Evolutionary conservation across 1,139 yeast species (phyloP).

Genomic region (Yamadazyma blattariae): DNA sequence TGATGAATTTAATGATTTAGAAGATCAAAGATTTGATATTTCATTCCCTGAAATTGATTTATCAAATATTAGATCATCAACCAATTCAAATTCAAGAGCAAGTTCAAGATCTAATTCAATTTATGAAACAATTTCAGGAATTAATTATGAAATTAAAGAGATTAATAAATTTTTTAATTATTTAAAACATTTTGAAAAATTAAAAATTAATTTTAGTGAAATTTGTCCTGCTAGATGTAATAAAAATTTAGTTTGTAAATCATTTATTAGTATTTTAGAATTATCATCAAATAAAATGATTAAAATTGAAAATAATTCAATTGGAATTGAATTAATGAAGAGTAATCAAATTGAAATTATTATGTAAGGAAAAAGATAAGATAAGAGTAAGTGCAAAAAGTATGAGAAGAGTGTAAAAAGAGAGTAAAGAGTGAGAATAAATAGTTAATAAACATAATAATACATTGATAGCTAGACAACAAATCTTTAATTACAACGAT

Average conservation of each 20-base stretch:
- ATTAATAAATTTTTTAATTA: conserved; percentile 11
- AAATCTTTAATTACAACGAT: too few relatives aligned
- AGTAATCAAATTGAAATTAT: too few relatives aligned
- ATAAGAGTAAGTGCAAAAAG: neutral
- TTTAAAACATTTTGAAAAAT: conserved; percentile 2
- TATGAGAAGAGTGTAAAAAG: neutral
- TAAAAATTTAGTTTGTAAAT: conserved; percentile 31
- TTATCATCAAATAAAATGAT: conserved; percentile 23
- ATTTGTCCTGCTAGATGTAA: conserved; percentile 12
- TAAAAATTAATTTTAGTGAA: conserved; percentile 3
- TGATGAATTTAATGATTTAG: neutral
- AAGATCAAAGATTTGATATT: conserved; percentile 13
- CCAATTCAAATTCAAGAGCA: conserved; percentile 9
- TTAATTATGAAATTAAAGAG: conserved; percentile 9
- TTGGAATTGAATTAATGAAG: conserved; percentile 1
- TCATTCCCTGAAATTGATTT: conserved; percentile 16
- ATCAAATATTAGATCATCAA: conserved; percentile 22
- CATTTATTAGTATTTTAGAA: conserved; percentile 38
- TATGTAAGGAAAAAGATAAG: too few relatives aligned
- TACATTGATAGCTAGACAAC: neutral
- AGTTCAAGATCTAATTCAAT: neutral
- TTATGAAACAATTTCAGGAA: conserved; percentile 1
- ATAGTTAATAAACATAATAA: neutral
- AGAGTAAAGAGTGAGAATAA: too few relatives aligned
- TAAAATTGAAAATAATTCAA: neutral